Evolutionary conservation across 2,329 filamentous ascomycete genomes (phyloP).

Genomic region (Colletotrichum destructivum): DNA sequence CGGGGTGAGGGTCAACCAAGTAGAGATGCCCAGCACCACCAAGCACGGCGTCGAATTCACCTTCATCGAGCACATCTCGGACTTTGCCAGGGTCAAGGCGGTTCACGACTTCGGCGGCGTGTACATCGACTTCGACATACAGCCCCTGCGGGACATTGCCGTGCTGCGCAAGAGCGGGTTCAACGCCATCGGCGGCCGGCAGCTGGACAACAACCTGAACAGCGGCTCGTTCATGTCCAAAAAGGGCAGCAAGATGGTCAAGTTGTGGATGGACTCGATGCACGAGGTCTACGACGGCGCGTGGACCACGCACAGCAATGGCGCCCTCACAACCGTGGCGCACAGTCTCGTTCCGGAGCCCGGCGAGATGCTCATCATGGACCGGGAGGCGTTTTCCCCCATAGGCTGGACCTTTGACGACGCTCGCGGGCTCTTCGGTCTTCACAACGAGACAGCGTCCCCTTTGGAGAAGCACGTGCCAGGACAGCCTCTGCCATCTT

Average conservation of each 20-base stretch:
- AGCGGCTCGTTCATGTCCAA: constrained; percentile 47
- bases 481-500: constrained; percentile 22
- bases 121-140: constrained; percentile 47
- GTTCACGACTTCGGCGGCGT: constrained; percentile 46
- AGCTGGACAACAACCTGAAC: constrained; percentile 41
- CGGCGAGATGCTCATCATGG: constrained; percentile 47
- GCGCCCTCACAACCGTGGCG: constrained; percentile 47
- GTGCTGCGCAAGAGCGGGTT: constrained; percentile 36
- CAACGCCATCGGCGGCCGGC: constrained; percentile 42
- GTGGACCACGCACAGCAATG: constrained; percentile 50
- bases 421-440: constrained; percentile 38
- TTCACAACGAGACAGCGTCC: constrained; percentile 39
- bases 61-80: constrained; percentile 29
- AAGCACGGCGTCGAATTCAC: neutral
- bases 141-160: constrained; percentile 24
- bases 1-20: constrained; percentile 39
- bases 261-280: constrained; percentile 46
- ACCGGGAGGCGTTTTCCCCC: constrained; percentile 46
- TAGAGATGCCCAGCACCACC: constrained; percentile 4
- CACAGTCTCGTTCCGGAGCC: constrained; percentile 63
- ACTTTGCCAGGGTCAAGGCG: constrained; percentile 36
- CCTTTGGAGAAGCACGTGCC: constrained; percentile 2
- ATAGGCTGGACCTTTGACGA: constrained; percentile 43
- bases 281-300: constrained; percentile 48
- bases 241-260: constrained; percentile 42